Base-by-base conservation (phyloP, 495 filamentous ascomycete genomes). In the Darksidea phi region DNA sequence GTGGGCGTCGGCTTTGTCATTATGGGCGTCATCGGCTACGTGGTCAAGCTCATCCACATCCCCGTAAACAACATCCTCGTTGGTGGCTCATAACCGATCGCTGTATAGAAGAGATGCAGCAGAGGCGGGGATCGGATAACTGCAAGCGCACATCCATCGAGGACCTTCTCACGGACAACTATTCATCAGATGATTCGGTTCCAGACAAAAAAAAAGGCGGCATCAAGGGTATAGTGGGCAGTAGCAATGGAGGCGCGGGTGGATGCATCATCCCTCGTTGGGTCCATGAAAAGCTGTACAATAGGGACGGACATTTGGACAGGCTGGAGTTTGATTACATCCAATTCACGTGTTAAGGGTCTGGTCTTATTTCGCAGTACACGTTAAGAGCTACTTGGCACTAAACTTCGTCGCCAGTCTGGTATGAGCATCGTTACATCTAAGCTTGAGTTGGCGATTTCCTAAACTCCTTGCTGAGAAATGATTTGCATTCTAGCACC, bases 31-130 rank as follows among this genome's bases (percentile, higher is more conserved):
- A 91, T 93, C 71, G 93, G 93, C 55, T 97, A 94, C 78, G 77
- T 96, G 53, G 88, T 97, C 69, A 98, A 98, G 80, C 82, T 98
- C 69, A 85, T 91, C 55, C 88, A 91, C 72, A 91, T 91, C 56
- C 88, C 88, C 24, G 85, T 91, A 46, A 91, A 91, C 80, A 89
- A 90, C 73, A 87, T 91, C 55, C 78, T 91, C 53, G 88, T 91
- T 62, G 86, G 85, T 59, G 84, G 82, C 63, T 84, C 84, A 70
- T 87, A 80, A 77, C 15, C 26, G 6, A 11, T 26, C 17, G 4
- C 20, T 18, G 17, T 23, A 6, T 0, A 23, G 28, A 10, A 32
- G 21, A 25, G 11, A 24, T n/a, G 2, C 8, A 4, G 41, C 41
- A 15, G 15, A 45, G 41, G 17, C 36, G 36, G 25, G 36, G 52